Percentiles rank a stretch among this genome's conserved stretches.
phyloP scores from a whole-genome alignment of 2,329 filamentous ascomycete species.

The Ceratocystis smalleyi region DNA sequence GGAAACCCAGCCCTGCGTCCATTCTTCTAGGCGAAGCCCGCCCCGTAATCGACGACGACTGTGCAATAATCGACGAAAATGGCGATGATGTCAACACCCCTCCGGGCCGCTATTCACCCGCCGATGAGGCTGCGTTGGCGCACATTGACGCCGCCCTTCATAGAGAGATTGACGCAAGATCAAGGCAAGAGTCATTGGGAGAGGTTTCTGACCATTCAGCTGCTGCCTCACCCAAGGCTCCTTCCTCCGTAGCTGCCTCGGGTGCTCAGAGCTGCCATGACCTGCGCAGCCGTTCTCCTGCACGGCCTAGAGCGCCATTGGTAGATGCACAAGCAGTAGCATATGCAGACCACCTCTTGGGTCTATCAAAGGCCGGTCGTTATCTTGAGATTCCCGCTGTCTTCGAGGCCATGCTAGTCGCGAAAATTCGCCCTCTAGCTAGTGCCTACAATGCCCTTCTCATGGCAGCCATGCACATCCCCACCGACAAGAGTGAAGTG shows the following conservation, averaged over 20 bases:
- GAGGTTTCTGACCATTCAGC: slow-evolving; percentile 29
- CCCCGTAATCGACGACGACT: slow-evolving; percentile 15
- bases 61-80: slow-evolving; percentile 15
- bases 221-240: slow-evolving; percentile 22
- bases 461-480: slow-evolving; percentile 67
- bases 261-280: slow-evolving; percentile 28
- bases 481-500: slow-evolving; percentile 62
- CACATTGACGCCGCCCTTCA: slow-evolving; percentile 76
- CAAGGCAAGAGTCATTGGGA: slow-evolving; percentile 29
- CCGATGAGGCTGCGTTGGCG: slow-evolving; percentile 47
- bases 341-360: slow-evolving; percentile 65
- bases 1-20: slow-evolving; percentile 51
- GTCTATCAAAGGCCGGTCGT: slow-evolving; percentile 53
- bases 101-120: slow-evolving; percentile 24
- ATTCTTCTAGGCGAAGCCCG: slow-evolving; percentile 35
- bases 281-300: slow-evolving; percentile 30
- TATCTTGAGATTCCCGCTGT: slow-evolving; percentile 80
- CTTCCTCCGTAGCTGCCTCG: slow-evolving; percentile 28
- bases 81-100: slow-evolving; percentile 20
- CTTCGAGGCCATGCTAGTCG: slow-evolving; percentile 78
- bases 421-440: slow-evolving; percentile 65
- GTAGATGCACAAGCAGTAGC: slow-evolving; percentile 48
- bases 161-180: slow-evolving; percentile 51
- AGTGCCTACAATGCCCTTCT: slow-evolving; percentile 86
- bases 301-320: slow-evolving; percentile 42